A percentile compares a stretch with the other conserved stretches of the same genome.
These are phyloP conservation scores for Leptographium galeiforme DNA, from an alignment of 2,329 filamentous ascomycete species.

Conservation along the genomic window DNA sequence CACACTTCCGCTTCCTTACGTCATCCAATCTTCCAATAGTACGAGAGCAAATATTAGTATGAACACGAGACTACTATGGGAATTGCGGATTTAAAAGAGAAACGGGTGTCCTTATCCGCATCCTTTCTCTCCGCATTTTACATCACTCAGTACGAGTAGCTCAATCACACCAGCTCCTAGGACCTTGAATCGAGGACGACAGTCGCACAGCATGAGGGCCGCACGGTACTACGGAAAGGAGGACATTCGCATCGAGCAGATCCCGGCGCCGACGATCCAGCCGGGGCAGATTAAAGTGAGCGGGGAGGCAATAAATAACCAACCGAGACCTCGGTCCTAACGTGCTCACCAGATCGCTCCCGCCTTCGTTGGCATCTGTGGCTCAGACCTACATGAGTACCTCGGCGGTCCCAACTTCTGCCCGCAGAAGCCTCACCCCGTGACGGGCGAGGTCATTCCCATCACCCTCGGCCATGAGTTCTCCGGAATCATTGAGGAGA, in stretches of 20 bases:
- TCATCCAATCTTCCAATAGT: no score
- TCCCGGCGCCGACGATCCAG: background rate
- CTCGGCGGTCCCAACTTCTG: constrained; percentile 4
- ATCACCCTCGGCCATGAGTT: constrained; percentile 48
- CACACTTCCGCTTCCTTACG: no score
- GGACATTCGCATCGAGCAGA: constrained; percentile 2
- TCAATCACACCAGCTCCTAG: no score
- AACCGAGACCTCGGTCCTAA: background rate
- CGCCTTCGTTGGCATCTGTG: constrained; percentile 4
- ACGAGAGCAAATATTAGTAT: no score
- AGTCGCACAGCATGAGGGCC: background rate
- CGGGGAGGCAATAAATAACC: no score
- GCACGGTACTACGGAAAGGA: constrained; percentile 3
- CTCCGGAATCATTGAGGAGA: constrained; percentile 41
- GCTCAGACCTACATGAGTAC: constrained; percentile 3
- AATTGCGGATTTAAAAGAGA: no score
- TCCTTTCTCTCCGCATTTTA: no score
- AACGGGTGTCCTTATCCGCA: no score
- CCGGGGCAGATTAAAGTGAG: constrained; percentile 1
- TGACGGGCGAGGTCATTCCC: constrained; percentile 1
- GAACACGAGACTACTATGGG: no score
- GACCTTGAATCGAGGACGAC: no score
- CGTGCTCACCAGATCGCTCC: background rate
- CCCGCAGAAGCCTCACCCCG: background rate
- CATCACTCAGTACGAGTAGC: no score